phyloP scores from a whole-genome alignment of 345 rosid genomes.

The Salix exigua region DNA sequence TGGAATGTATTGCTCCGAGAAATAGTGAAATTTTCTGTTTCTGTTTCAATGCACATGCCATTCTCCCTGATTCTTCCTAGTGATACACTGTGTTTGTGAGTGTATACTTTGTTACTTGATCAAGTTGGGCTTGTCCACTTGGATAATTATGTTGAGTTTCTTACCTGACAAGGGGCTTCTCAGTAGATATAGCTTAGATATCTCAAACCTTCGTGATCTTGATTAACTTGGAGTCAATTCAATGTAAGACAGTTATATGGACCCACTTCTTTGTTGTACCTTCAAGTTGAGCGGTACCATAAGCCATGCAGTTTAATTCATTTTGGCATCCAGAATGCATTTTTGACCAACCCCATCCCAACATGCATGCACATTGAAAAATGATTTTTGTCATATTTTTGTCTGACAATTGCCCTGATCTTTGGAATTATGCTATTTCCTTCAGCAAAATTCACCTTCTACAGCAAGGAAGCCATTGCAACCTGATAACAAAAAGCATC shows the following conservation, averaged over 20 bases:
- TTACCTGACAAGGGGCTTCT: background rate
- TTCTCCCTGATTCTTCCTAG: background rate
- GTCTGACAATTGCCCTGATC: slow-evolving; percentile 4
- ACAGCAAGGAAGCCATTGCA: slow-evolving; percentile 52
- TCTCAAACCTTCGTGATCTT: background rate
- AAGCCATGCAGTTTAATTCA: background rate
- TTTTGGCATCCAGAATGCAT: background rate
- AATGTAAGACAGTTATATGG: background rate
- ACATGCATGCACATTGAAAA: background rate
- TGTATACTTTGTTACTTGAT: background rate
- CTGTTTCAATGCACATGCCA: background rate
- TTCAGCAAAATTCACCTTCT: slow-evolving; percentile 54
- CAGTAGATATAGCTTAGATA: background rate
- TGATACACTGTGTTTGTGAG: background rate
- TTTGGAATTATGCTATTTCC: slow-evolving; percentile 6
- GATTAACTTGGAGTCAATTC: too few relatives aligned
- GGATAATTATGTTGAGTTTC: background rate
- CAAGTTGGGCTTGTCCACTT: background rate
- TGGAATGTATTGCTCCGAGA: background rate
- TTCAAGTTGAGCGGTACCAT: background rate
- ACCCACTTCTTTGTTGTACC: background rate
- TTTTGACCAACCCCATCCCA: background rate
- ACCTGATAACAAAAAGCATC: slow-evolving; percentile 51
- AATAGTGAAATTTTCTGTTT: background rate
- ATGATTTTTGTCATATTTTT: background rate